Evolutionary conservation across 2,329 filamentous ascomycete genomes (phyloP), one percentile per base, ranked within the genome.

Genomic region (Aureobasidium namibiae): DNA sequence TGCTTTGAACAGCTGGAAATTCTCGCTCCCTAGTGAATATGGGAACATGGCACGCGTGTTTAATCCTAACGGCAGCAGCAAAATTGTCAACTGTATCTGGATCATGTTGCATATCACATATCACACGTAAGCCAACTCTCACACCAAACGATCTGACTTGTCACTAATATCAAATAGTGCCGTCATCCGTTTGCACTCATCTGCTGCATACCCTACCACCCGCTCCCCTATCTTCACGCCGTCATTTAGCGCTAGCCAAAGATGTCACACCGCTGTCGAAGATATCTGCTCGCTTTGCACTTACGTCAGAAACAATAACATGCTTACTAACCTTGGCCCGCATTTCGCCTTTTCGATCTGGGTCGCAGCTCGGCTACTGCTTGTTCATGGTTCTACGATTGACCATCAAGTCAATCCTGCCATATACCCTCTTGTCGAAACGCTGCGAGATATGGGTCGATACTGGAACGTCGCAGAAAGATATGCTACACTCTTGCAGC

Each of bases 321-420:
- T 95, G 70, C 78, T 96, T 21, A 80, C 84, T 52, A 91, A 91
- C 70, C 82, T 96, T 16, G 92, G 92, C 0, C 91, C 91, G 0
- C 91, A 90, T 0, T 96, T 96, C 70, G 91, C 91, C 3, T 96
- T 96, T 69, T 91, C 89, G 0, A 78, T 96, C 1, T 96, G 92
- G 92, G 92, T 96, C 16, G 90, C 89, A 3, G 90, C 92, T 6
- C 86, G 92, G 3, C 80, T 96, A 3, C 78, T 95, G 5, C 84
- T 96, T 9, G 92, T 96, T 2, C 91, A 96, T 70, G 90, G 90
- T 26, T 94, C 89, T 8, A 95, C 91, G 0, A 90, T 95, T 59
- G 89, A 94, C 65, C 88, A 89, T 70, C 89, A 88, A 62, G 79
- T 95, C 38, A 89, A 88, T 60, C 84, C 88, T 0, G 88, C 90